phyloP scores from a whole-genome alignment of 352 stramenopile species.

The Peronospora destructor region DNA sequence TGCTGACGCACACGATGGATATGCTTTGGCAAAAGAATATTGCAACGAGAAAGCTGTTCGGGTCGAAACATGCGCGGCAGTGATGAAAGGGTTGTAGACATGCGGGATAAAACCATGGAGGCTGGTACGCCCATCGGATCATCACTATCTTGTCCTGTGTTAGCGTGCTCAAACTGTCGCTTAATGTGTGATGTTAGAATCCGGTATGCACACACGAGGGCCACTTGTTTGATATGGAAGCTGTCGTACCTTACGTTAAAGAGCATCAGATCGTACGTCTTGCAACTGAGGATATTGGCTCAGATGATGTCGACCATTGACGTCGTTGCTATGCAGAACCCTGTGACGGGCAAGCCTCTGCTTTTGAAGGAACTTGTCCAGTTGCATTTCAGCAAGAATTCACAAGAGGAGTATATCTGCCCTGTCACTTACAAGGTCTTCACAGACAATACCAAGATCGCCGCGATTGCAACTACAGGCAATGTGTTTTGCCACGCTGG shows the following conservation, averaged over 20 bases:
- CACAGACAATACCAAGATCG: constrained; percentile 85
- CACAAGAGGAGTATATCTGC: constrained; percentile 71
- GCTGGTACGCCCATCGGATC: constrained; percentile 23
- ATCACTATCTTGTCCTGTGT: no score
- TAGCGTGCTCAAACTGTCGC: not conserved
- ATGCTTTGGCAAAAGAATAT: no score
- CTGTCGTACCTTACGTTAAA: constrained; percentile 94
- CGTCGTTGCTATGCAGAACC: constrained; percentile 59
- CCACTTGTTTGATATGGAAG: constrained; percentile 95
- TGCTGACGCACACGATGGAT: no score
- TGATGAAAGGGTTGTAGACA: no score
- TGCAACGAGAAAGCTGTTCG: no score
- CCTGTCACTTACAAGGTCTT: constrained; percentile 97
- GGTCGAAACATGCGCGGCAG: no score
- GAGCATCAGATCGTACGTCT: constrained; percentile 87
- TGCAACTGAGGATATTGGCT: not conserved
- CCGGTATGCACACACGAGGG: constrained; percentile 92
- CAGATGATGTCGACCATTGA: not conserved
- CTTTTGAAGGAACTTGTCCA: constrained; percentile 91
- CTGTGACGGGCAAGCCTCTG: constrained; percentile 89
- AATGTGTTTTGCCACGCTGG: constrained; percentile 97
- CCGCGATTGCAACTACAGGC: constrained; percentile 64
- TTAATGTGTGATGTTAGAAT: constrained; percentile 44
- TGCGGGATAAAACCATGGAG: no score
- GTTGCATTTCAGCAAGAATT: constrained; percentile 79